Conservation (phyloP, 2,329 filamentous ascomycete genomes). For the Hawksworthiomyces lignivorus region DNA sequence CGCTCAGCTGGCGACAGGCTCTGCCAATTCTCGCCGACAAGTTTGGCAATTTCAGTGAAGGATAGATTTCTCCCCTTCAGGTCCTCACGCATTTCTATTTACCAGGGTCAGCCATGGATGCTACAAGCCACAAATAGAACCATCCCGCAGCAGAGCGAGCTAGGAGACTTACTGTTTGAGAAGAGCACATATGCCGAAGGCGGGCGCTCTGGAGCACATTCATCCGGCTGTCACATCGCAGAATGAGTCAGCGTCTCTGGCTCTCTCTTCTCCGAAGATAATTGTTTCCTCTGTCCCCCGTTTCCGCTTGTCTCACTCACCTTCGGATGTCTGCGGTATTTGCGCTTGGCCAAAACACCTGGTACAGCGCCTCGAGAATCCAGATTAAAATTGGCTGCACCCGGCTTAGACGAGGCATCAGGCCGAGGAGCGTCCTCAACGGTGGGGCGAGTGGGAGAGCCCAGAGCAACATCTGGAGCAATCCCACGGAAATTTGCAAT, state of each 20-base stretch:
- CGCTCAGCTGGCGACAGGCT: conserved; percentile 58
- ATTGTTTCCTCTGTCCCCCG: too few relatives aligned
- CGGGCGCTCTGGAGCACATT: conserved; percentile 71
- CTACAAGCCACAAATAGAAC: background rate
- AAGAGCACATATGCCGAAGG: conserved; percentile 81
- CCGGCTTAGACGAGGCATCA: conserved; percentile 27
- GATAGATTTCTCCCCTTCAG: conserved; percentile 68
- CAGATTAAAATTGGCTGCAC: conserved; percentile 16
- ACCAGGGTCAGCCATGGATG: too few relatives aligned
- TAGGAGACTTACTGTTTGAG: conserved; percentile 65
- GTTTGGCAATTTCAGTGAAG: conserved; percentile 77
- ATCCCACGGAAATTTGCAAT: conserved; percentile 68
- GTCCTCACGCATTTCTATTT: conserved; percentile 64
- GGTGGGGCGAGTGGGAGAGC: conserved; percentile 39
- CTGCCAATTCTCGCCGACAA: conserved; percentile 78
- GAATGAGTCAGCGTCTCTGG: too few relatives aligned
- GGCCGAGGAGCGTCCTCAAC: conserved; percentile 48
- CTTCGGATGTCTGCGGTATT: conserved; percentile 73
- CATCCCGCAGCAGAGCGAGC: too few relatives aligned
- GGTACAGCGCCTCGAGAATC: conserved; percentile 37
- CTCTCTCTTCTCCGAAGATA: too few relatives aligned
- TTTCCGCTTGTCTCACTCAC: conserved; percentile 28
- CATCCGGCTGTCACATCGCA: conserved; percentile 59
- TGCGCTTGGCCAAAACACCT: conserved; percentile 52
- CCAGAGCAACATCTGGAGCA: conserved; percentile 45